These are phyloP conservation scores for Dendrocalamus latiflorus DNA, from an alignment of 202 grass and related monocot species.

Conservation along the genomic window DNA sequence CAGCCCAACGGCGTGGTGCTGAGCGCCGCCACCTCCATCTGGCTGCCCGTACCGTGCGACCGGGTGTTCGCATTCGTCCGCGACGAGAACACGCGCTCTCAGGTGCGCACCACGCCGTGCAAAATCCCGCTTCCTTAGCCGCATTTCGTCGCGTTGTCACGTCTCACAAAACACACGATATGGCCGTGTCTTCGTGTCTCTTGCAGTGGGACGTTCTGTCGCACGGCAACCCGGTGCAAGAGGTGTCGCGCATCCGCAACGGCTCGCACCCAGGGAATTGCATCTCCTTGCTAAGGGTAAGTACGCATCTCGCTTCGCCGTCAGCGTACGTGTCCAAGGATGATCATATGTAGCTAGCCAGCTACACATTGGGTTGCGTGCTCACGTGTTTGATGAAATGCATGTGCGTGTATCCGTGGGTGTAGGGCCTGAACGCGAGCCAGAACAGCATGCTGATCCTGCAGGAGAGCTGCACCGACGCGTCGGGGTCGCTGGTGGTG, in stretches of 20 bases:
- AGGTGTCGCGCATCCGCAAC: slow-evolving; percentile 57
- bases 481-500: slow-evolving; percentile 66
- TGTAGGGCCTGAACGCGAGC: slow-evolving; percentile 66
- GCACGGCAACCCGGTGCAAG: slow-evolving; percentile 69
- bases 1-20: slow-evolving; percentile 78
- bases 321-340: neutral
- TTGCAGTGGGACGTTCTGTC: slow-evolving; percentile 84
- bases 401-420: neutral
- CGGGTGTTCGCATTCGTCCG: slow-evolving; percentile 65
- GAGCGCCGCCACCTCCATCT: slow-evolving; percentile 71
- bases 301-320: neutral
- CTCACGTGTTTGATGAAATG: neutral
- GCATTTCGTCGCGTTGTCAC: neutral
- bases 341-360: neutral
- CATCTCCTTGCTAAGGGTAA: slow-evolving; percentile 79
- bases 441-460: slow-evolving; percentile 91
- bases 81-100: slow-evolving; percentile 64
- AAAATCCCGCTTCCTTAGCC: neutral
- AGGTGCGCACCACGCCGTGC: slow-evolving; percentile 21
- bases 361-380: neutral
- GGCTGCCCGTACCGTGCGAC: slow-evolving; percentile 59
- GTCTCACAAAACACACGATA: neutral
- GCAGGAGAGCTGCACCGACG: slow-evolving; percentile 84
- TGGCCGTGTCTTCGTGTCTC: neutral
- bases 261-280: slow-evolving; percentile 68